Conservation (phyloP, 2,329 filamentous ascomycete genomes). For the Stagonosporopsis rhizophila region DNA sequence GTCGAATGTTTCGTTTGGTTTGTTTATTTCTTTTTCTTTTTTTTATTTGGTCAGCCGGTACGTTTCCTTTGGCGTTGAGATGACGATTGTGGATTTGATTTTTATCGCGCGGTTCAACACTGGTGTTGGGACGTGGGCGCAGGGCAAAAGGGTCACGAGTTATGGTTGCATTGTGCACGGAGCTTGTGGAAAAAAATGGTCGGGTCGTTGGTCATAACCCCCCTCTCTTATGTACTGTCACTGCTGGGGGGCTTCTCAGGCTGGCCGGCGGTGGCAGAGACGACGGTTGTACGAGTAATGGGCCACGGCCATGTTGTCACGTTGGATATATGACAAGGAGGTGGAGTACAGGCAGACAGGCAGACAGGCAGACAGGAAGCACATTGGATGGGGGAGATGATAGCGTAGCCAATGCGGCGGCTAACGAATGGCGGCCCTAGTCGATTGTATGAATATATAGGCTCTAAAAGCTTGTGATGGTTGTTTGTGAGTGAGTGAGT, state of each 20-base stretch:
- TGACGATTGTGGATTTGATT: slow-evolving; percentile 9
- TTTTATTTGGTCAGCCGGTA: background rate
- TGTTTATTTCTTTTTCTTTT: background rate
- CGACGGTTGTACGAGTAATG: slow-evolving; percentile 42
- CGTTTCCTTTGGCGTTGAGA: slow-evolving; percentile 11
- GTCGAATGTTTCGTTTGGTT: slow-evolving; percentile 26
- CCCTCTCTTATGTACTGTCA: slow-evolving; percentile 35
- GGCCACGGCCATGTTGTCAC: slow-evolving; percentile 31
- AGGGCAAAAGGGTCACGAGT: slow-evolving; percentile 21
- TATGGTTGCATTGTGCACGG: slow-evolving; percentile 36
- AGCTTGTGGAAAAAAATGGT: slow-evolving; percentile 39
- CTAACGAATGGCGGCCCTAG: slow-evolving; percentile 43
- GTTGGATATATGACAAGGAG: slow-evolving; percentile 7
- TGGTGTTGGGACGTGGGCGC: slow-evolving; percentile 27
- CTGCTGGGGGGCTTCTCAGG: slow-evolving; percentile 8
- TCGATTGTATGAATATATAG: slow-evolving; percentile 50
- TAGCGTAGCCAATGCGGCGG: slow-evolving; percentile 19
- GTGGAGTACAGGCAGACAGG: slow-evolving; percentile 6
- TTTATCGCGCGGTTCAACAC: slow-evolving; percentile 21
- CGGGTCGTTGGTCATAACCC: slow-evolving; percentile 29
- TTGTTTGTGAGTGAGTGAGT: too few species aligned
- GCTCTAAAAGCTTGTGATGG: slow-evolving; percentile 35
- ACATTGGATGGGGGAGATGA: slow-evolving; percentile 16
- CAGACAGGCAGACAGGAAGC: slow-evolving; percentile 9
- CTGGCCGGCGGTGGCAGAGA: slow-evolving; percentile 2